phyloP scores from a whole-genome alignment of 2,329 filamentous ascomycete genomes.

The Ciborinia camelliae region DNA sequence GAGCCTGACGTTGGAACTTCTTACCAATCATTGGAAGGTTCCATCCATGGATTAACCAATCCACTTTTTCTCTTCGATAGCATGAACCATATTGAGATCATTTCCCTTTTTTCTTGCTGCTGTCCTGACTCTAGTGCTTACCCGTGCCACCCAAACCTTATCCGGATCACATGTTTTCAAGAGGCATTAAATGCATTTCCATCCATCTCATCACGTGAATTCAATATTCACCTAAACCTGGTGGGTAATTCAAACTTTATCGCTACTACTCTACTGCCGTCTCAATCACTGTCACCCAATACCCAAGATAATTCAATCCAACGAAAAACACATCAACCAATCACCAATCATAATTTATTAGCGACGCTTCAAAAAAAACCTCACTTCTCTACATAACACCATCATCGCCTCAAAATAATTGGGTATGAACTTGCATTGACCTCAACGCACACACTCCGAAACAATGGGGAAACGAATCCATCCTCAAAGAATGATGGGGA shows the following conservation, averaged over 20 bases:
- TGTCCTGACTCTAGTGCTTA: neutral
- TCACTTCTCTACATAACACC: neutral
- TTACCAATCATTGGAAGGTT: neutral
- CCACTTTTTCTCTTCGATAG: neutral
- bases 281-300: neutral
- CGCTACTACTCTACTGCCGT: neutral
- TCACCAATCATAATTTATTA: too few relatives aligned
- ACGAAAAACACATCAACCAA: neutral
- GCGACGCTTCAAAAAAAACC: too few relatives aligned
- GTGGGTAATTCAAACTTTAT: slow-evolving; percentile 1
- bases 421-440: neutral
- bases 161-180: neutral
- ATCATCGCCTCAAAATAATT: neutral
- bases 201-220: neutral
- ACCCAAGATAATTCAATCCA: neutral
- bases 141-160: neutral
- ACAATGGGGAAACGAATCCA: neutral
- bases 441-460: neutral
- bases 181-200: neutral
- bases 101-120: neutral
- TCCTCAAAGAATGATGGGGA: too few relatives aligned
- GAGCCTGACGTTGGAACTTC: too few relatives aligned
- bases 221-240: neutral
- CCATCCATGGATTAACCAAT: too few relatives aligned
- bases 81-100: neutral